Evolutionary conservation across 164 flowering plant genomes (phyloP), one percentile per base, ranked within the genome.

Genomic region (Magnolia officinalis): DNA sequence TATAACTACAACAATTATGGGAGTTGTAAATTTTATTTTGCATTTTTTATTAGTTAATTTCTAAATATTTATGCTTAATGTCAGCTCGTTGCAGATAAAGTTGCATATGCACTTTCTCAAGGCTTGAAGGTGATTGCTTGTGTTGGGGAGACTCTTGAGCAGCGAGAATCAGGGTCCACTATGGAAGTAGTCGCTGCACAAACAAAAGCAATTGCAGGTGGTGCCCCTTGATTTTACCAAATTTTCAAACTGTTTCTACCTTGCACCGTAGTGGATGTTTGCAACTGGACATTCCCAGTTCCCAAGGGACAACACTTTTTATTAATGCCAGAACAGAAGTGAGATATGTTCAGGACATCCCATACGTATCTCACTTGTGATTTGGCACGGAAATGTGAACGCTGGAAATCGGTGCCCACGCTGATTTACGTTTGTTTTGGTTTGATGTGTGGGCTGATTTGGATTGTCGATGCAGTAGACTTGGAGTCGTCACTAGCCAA

Each of bases 71-170:
- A 10, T 55, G 13, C 13, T 3, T 76, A 4, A 49, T 70, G 81
- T 71, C 86, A 93, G 98, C 90, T 91, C 83, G 93, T 93, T 80
- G 96, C 86, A 76, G 96, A 93, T 52, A 93, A 91, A 79, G 93
- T 89, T 77, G 90, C 91, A 37, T 93, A 91, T 85, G 96, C 98
- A 16, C 93, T 91, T 76, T 80, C 90, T 72, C 83, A 83, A 86
- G 96, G 96, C 64, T 70, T 93, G 84, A 90, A 91, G 82, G 97
- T 93, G 75, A 89, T 91, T 72, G 98, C 93, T 29, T 93, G 98
- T 82, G 83, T 93, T 74, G 98, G 98, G 16, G 95, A 90, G 85
- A 89, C 95, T 72, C 92, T 93, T 75, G 92, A 93, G 80, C 93
- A 91, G 84, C 85, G 94, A 70, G 98, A 93, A 78, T 77, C 96